phyloP scores from a whole-genome alignment of 1,284 basidiomycete genomes.

The Gymnopus androsaceus region DNA sequence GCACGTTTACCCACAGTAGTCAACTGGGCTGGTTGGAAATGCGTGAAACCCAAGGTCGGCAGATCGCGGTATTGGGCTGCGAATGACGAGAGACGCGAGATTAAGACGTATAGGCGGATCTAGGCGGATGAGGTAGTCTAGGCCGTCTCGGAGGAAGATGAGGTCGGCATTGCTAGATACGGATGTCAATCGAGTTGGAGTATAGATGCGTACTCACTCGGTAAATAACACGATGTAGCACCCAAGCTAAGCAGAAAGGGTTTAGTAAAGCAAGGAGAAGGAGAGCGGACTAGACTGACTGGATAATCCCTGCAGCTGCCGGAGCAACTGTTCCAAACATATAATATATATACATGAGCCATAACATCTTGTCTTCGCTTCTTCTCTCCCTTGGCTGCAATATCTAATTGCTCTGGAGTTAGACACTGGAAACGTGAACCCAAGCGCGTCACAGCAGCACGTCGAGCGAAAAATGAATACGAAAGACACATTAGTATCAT shows the following conservation, averaged over 20 bases:
- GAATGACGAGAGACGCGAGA: conserved; percentile 85
- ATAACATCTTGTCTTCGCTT: conserved; percentile 98
- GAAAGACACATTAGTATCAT: not conserved
- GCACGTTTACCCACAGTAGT: conserved; percentile 99
- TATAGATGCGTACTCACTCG: conserved; percentile 60
- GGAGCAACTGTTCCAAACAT: conserved; percentile 94
- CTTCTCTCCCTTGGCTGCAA: conserved; percentile 95
- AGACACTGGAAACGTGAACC: conserved; percentile 57
- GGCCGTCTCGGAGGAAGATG: conserved; percentile 90
- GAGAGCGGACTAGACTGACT: conserved; percentile 64
- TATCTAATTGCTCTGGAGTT: conserved; percentile 88
- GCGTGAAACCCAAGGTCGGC: conserved; percentile 95
- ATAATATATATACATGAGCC: conserved; percentile 91
- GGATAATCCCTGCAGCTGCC: conserved; percentile 95
- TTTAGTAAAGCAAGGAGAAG: conserved; percentile 3
- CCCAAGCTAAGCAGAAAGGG: conserved; percentile 75
- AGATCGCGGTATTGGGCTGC: conserved; percentile 73
- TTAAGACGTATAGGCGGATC: conserved; percentile 86
- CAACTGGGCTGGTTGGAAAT: conserved; percentile 98
- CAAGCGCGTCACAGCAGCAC: not conserved
- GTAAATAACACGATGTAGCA: conserved; percentile 98
- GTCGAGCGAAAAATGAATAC: not conserved
- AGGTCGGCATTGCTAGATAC: conserved; percentile 90
- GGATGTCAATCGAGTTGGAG: not conserved
- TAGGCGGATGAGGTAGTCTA: conserved; percentile 87